Percentiles rank a stretch among this genome's conserved stretches.
Conservation (phyloP, 768 basidiomycete species). For the Mycena rosella region DNA sequence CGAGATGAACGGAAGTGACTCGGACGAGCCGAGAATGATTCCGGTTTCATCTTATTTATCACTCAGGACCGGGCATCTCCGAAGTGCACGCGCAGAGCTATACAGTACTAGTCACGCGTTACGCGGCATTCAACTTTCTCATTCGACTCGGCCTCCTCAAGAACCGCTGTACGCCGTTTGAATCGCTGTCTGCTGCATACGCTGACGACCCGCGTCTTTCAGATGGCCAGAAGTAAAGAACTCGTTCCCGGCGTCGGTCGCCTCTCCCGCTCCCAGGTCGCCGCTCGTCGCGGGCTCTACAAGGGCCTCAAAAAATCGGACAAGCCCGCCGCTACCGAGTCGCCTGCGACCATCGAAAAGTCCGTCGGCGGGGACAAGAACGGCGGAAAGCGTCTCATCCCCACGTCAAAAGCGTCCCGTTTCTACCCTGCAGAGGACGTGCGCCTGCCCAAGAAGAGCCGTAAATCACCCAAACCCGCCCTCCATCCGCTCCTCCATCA, state of each 20-base stretch:
- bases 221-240: slow-evolving; percentile 92
- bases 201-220: slow-evolving; percentile 38
- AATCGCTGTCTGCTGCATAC: not conserved
- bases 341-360: slow-evolving; percentile 79
- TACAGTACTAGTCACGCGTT: slow-evolving; percentile 4
- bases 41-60: no score
- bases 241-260: slow-evolving; percentile 86
- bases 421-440: slow-evolving; percentile 98
- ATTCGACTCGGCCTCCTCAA: slow-evolving; percentile 29
- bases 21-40: no score
- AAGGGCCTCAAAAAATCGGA: slow-evolving; percentile 88
- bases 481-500: slow-evolving; percentile 89
- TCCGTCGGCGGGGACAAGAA: slow-evolving; percentile 92
- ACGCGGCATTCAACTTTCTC: no score
- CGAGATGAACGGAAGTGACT: no score
- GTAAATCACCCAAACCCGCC: slow-evolving; percentile 86
- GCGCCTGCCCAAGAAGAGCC: slow-evolving; percentile 89
- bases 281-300: slow-evolving; percentile 84
- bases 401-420: slow-evolving; percentile 86
- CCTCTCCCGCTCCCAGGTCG: slow-evolving; percentile 86
- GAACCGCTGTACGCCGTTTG: slow-evolving; percentile 30
- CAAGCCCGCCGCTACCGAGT: slow-evolving; percentile 70
- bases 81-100: not conserved
- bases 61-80: no score
- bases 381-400: slow-evolving; percentile 88